A percentile compares a stretch with the other conserved stretches of the same genome.
phyloP scores from a whole-genome alignment of 2,329 filamentous ascomycete genomes.

The Simplicillium sp. region DNA sequence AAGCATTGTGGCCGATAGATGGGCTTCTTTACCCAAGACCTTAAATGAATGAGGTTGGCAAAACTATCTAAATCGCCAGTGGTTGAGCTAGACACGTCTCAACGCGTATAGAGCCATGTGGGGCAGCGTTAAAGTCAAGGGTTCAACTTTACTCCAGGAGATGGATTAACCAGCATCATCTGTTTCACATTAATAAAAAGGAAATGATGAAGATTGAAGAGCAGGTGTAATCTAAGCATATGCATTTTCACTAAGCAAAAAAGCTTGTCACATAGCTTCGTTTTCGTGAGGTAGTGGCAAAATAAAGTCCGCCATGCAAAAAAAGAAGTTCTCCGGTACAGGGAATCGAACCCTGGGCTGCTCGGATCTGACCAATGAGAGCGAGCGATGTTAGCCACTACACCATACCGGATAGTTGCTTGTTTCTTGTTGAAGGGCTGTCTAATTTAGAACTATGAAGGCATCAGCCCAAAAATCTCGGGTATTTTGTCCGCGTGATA shows the following conservation, averaged over 20 bases:
- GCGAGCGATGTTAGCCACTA: conserved; percentile 27
- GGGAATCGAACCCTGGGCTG: conserved; percentile 26
- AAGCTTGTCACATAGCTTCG: no score
- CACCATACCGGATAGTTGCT: conserved; percentile 20
- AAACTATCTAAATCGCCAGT: neutral
- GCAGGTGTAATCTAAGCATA: no score
- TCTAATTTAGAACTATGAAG: conserved; percentile 1
- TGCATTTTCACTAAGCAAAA: no score
- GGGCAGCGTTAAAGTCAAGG: neutral
- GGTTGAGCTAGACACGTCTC: neutral
- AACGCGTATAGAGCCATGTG: neutral
- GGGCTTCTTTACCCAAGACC: conserved; percentile 3
- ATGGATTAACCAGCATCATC: no score
- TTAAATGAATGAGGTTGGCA: neutral
- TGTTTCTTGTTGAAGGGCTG: neutral
- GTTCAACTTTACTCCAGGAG: neutral
- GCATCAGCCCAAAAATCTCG: no score
- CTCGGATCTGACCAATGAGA: conserved; percentile 19
- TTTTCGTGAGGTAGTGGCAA: no score
- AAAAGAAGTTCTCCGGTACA: conserved; percentile 16
- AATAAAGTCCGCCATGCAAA: neutral
- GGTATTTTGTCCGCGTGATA: no score
- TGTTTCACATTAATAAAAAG: neutral
- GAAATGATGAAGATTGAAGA: neutral
- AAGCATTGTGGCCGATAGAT: conserved; percentile 52